Conservation (phyloP, 805 yeast species). For the Torulaspora indica region DNA sequence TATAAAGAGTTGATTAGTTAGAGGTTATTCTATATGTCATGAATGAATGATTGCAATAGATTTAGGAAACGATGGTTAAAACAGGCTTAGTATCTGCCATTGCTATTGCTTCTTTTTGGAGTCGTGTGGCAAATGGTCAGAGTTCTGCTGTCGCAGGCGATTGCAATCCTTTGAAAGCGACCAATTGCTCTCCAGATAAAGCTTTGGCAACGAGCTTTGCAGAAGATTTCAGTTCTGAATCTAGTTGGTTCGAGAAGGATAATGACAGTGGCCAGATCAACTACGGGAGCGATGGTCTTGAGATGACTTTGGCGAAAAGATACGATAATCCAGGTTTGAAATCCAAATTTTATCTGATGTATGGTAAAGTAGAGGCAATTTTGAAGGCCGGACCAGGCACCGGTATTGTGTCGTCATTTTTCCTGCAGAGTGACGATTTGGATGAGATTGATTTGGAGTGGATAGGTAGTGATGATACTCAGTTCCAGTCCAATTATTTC, state of each 20-base stretch:
- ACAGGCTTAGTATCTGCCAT: neutral
- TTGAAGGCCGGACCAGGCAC: slow-evolving; percentile 69
- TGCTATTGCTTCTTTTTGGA: neutral
- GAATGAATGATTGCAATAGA: neutral
- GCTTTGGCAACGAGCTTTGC: slow-evolving; percentile 58
- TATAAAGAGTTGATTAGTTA: neutral
- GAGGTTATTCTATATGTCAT: too few species aligned
- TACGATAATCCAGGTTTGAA: slow-evolving; percentile 74
- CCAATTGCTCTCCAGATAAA: slow-evolving; percentile 45
- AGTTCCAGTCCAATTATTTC: slow-evolving; percentile 75
- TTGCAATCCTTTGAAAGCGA: slow-evolving; percentile 45
- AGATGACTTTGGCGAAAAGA: slow-evolving; percentile 53
- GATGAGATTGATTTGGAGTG: slow-evolving; percentile 91
- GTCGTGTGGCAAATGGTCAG: slow-evolving; percentile 1
- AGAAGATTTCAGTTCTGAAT: slow-evolving; percentile 48
- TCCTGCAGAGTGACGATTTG: slow-evolving; percentile 74
- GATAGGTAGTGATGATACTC: slow-evolving; percentile 71
- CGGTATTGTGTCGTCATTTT: slow-evolving; percentile 78
- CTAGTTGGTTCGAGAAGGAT: slow-evolving; percentile 41
- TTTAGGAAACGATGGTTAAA: slow-evolving; percentile 1
- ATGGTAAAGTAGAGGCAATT: slow-evolving; percentile 73
- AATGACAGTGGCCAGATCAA: slow-evolving; percentile 43
- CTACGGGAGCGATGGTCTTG: slow-evolving; percentile 54
- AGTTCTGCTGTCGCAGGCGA: slow-evolving; percentile 12
- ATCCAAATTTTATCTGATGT: slow-evolving; percentile 82